Conservation (phyloP, 2,329 filamentous ascomycete genomes). For the Colletotrichum tamarilloi region DNA sequence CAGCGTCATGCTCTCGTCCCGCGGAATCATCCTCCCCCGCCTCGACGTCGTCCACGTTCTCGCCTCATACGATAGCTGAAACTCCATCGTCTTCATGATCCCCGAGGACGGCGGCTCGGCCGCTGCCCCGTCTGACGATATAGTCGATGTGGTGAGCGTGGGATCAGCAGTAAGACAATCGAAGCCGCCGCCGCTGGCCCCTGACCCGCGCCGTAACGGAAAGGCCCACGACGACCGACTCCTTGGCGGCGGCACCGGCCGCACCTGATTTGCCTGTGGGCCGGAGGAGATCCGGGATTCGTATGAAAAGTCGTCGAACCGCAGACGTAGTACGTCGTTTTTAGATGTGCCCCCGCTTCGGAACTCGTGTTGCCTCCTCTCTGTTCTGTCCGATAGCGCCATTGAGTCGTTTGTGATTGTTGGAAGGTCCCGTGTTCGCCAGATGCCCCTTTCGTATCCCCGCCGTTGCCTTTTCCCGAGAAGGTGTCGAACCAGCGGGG, state of each 20-base stretch:
- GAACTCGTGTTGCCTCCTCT: neutral
- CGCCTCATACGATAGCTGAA: slow-evolving; percentile 23
- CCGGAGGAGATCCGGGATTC: slow-evolving; percentile 24
- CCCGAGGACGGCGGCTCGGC: slow-evolving; percentile 9
- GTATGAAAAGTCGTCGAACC: slow-evolving; percentile 30
- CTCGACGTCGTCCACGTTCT: slow-evolving; percentile 3
- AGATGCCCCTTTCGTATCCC: neutral
- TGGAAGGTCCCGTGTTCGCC: neutral
- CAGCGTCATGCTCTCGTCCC: neutral
- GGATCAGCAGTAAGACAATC: neutral
- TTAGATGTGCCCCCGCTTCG: neutral
- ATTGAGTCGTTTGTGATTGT: neutral
- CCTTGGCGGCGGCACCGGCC: neutral
- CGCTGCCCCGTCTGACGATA: neutral
- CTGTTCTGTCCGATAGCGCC: slow-evolving; percentile 1
- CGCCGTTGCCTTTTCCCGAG: neutral
- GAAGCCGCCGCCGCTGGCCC: neutral
- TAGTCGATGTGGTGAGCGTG: neutral
- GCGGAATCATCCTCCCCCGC: neutral
- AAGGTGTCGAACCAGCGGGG: slow-evolving; percentile 41
- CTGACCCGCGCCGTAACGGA: neutral
- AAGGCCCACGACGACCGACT: slow-evolving; percentile 16
- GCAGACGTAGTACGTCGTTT: slow-evolving; percentile 19
- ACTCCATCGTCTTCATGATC: slow-evolving; percentile 33
- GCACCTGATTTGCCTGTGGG: neutral